These are phyloP conservation scores for Teunomyces funiuensis DNA, from an alignment of 805 yeast species.

Conservation along the genomic window DNA sequence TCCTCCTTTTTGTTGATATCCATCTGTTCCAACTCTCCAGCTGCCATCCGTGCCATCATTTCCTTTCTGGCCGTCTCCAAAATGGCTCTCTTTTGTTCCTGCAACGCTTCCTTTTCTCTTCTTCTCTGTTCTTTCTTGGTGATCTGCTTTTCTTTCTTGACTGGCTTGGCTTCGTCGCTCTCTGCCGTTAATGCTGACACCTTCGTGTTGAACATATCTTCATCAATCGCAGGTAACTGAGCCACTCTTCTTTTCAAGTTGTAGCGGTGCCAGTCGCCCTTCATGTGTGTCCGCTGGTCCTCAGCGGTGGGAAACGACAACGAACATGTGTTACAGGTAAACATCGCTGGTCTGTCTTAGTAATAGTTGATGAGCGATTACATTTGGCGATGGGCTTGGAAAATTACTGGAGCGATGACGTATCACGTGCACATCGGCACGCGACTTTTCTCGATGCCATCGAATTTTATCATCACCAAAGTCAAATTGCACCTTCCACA, in stretches of 20 bases:
- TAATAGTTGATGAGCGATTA: background rate
- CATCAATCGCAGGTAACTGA: conserved; percentile 26
- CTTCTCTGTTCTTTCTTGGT: conserved; percentile 53
- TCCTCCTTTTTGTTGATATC: conserved; percentile 18
- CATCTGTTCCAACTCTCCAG: conserved; percentile 15
- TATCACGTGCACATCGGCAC: background rate
- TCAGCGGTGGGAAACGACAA: conserved; percentile 38
- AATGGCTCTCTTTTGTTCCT: conserved; percentile 48
- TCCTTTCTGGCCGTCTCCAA: conserved; percentile 47
- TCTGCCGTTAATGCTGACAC: conserved; percentile 18
- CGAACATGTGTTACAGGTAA: conserved; percentile 43
- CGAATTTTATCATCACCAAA: conserved; percentile 1
- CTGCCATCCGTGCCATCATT: conserved; percentile 33
- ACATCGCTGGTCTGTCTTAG: conserved; percentile 11
- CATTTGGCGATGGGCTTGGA: conserved; percentile 2
- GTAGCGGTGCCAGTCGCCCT: conserved; percentile 47
- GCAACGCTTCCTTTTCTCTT: conserved; percentile 48
- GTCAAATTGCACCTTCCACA: conserved; percentile 4
- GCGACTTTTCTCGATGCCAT: conserved; percentile 4
- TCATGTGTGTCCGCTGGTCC: conserved; percentile 44
- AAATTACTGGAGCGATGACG: conserved; percentile 5
- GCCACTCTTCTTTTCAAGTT: conserved; percentile 46
- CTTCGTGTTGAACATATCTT: conserved; percentile 21
- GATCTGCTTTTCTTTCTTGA: conserved; percentile 28
- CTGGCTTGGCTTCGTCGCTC: conserved; percentile 15